Evolutionary conservation across 2,329 filamentous ascomycete species (phyloP).

Genomic region (Ophiostoma sp.): DNA sequence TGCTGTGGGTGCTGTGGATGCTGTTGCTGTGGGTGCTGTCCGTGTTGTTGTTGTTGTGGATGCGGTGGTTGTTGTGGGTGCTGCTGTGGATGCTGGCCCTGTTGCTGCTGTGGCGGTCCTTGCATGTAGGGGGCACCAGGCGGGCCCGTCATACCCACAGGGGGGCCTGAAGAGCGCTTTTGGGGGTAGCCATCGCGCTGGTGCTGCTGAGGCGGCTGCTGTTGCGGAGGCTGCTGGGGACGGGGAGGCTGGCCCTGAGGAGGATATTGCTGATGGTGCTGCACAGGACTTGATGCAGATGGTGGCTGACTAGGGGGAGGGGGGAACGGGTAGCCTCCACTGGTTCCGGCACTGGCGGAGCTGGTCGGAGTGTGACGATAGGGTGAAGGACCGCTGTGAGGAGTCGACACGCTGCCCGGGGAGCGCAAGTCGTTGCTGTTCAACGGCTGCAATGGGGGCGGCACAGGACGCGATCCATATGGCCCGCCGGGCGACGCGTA

Average conservation of each 20-base stretch:
- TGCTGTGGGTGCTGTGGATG: slow-evolving; percentile 22
- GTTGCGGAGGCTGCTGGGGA: slow-evolving; percentile 31
- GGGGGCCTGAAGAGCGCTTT: slow-evolving; percentile 28
- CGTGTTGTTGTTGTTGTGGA: slow-evolving; percentile 19
- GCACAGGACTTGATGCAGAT: slow-evolving; percentile 44
- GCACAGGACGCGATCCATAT: slow-evolving; percentile 42
- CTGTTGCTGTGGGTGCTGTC: slow-evolving; percentile 32
- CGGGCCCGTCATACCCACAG: slow-evolving; percentile 34
- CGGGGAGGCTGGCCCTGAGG: slow-evolving; percentile 35
- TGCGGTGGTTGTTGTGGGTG: slow-evolving; percentile 19
- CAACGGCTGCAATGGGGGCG: slow-evolving; percentile 44
- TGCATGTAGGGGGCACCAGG: slow-evolving; percentile 39
- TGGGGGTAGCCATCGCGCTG: slow-evolving; percentile 44
- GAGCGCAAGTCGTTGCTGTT: slow-evolving; percentile 47
- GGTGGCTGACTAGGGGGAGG: slow-evolving; percentile 36
- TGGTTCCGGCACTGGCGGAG: slow-evolving; percentile 36
- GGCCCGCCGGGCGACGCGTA: slow-evolving; percentile 32
- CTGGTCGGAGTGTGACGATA: slow-evolving; percentile 49
- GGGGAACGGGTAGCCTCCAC: slow-evolving; percentile 49
- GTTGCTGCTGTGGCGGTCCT: slow-evolving; percentile 31
- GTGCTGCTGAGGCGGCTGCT: slow-evolving; percentile 10
- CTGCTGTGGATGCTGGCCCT: slow-evolving; percentile 21
- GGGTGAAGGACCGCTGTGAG: slow-evolving; percentile 42
- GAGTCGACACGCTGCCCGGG: slow-evolving; percentile 40
- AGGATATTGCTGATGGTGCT: slow-evolving; percentile 48